Conservation (phyloP, 352 stramenopile genomes). For the Globisporangium orthogonon region DNA sequence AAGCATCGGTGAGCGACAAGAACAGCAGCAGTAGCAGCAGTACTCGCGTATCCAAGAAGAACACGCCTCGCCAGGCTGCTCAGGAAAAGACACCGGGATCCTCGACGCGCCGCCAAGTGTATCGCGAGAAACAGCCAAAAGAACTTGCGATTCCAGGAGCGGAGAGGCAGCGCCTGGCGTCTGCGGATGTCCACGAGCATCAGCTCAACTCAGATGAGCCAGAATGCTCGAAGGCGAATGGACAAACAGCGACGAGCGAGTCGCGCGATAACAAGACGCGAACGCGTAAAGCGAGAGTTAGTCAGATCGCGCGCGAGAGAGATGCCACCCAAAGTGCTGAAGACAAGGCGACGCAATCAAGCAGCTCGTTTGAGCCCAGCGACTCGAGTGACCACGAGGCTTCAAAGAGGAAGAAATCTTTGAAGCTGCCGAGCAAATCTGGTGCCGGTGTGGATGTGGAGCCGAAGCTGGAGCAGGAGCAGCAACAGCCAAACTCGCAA, state of each 20-base stretch:
- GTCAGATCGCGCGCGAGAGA: not conserved
- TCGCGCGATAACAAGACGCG: slow-evolving; percentile 3
- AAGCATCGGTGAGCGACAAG: slow-evolving; percentile 13
- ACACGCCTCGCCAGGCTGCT: not conserved
- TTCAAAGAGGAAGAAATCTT: slow-evolving; percentile 10
- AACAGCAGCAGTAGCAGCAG: slow-evolving; percentile 19
- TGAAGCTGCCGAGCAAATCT: slow-evolving; percentile 10
- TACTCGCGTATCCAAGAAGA: slow-evolving; percentile 17
- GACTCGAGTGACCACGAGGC: slow-evolving; percentile 12
- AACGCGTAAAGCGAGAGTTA: slow-evolving; percentile 2
- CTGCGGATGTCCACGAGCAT: not conserved
- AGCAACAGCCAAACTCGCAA: not conserved
- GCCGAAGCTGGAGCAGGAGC: not conserved
- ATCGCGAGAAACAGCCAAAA: slow-evolving; percentile 51
- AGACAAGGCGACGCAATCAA: not conserved
- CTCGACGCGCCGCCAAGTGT: slow-evolving; percentile 37
- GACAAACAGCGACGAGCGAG: not conserved
- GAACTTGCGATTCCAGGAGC: slow-evolving; percentile 3
- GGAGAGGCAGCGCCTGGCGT: not conserved
- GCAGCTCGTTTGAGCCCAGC: slow-evolving; percentile 1
- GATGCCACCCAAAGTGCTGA: not conserved
- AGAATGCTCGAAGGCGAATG: not conserved
- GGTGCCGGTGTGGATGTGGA: not conserved
- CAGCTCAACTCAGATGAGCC: slow-evolving; percentile 4
- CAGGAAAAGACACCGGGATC: slow-evolving; percentile 10